Base-by-base conservation (phyloP, 2,329 filamentous ascomycete genomes). In the Colletotrichum godetiae region DNA sequence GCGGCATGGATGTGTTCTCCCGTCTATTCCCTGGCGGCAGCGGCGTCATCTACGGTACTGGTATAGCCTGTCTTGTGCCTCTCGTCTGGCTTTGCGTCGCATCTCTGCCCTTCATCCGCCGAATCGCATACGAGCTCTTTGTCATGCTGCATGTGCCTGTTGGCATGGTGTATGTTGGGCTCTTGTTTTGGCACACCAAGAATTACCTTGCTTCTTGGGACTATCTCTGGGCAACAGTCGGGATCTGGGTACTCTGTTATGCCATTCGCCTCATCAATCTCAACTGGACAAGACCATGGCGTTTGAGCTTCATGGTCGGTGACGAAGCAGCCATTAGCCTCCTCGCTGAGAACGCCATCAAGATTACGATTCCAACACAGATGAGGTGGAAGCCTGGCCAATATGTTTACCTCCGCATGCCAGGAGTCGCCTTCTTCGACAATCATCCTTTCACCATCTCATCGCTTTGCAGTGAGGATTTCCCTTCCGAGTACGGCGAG, bases 361-460 rank as follows among this genome's bases (percentile, higher is more conserved):
- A 98, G 82, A 90, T 98, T 77, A 98, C 96, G 0, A 93, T 98
- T 63, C 95, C 96, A 1, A 98, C 96, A 0, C 94, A 96, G 81
- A 94, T 97, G 89, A 92, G 91, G 75, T 98, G 96, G 96, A 92
- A 91, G 79, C 95, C 96, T 0, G 97, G 96, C 5, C 97, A 98
- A 82, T 98, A 97, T 77, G 93, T 98, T 22, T 98, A 98, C 80
- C 88, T 98, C 24, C 92, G 96, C 65, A 97, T 98, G 92, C 96
- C 96, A 0, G 94, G 94, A 1, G 95, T 98, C 77, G 95, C 95
- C 0, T 82, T 97, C 2, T 92, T 98, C 72, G 94, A 98, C 76
- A 98, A 97, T 77, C 97, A 98, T 78, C 96, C 96, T 0, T 98
- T 98, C 80, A 98, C 97, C 0, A 95, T 98, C 67, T 92, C 96